Evolutionary conservation across 495 filamentous ascomycete genomes (phyloP).

Genomic region (Collariella sp.): DNA sequence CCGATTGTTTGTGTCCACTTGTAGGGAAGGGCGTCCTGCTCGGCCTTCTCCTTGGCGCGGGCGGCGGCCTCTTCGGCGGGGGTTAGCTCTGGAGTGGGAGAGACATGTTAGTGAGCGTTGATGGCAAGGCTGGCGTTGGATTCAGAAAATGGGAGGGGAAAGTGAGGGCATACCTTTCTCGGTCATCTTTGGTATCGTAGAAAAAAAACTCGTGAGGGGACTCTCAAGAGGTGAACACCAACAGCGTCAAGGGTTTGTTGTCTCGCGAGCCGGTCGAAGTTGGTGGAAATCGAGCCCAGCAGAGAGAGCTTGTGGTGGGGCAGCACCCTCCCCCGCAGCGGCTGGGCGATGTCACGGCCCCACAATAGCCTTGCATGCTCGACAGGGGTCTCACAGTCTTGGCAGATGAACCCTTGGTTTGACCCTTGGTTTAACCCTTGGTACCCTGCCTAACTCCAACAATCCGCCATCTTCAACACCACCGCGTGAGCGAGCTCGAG

Average conservation of each 20-base stretch:
- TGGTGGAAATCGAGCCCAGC: slow-evolving; percentile 13
- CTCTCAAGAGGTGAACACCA: neutral
- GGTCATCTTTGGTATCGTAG: slow-evolving; percentile 14
- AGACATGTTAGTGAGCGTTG: slow-evolving; percentile 15
- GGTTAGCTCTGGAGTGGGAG: slow-evolving; percentile 37
- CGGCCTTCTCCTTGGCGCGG: slow-evolving; percentile 68
- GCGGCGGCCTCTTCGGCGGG: slow-evolving; percentile 58
- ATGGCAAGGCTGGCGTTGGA: neutral
- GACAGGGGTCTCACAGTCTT: neutral
- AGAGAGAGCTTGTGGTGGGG: slow-evolving; percentile 16
- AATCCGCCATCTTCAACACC: neutral
- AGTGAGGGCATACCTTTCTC: slow-evolving; percentile 18
- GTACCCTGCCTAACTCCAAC: neutral
- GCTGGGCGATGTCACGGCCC: neutral
- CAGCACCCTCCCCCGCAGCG: neutral
- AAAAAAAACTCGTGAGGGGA: neutral
- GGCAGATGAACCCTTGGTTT: neutral
- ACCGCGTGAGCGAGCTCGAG: neutral
- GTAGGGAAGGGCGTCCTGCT: slow-evolving; percentile 90
- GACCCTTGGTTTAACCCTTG: too few species aligned
- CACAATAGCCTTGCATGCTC: neutral
- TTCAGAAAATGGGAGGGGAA: neutral
- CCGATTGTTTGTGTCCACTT: slow-evolving; percentile 95
- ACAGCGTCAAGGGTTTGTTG: neutral
- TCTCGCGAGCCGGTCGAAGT: slow-evolving; percentile 16